Evolutionary conservation across 768 basidiomycete species (phyloP), one percentile per base, ranked within the genome.

Genomic region (Lactarius evosmus): DNA sequence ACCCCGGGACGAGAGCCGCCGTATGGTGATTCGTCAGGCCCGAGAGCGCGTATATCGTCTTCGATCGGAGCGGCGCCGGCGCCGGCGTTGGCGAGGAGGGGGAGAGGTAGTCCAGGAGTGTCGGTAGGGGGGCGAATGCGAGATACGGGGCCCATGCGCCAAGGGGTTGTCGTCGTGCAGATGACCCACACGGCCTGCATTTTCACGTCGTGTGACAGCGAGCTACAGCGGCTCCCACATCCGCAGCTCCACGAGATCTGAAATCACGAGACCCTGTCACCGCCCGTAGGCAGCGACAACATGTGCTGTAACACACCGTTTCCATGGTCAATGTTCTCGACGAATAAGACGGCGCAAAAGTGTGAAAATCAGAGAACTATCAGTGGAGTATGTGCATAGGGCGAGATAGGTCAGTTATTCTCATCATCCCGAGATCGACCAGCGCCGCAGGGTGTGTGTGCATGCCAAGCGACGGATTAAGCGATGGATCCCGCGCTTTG

Each of bases 241-340:
- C 50, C 83, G 79, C 63, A 95, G 72, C 63, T 85, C 87, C 62
- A 82, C 81, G 4, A 95, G 77, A 78, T 95, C 93, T 93, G 11
- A 58, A 8, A 34, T 62, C 1, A 62, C 16, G n/a, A n/a, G n/a
- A n/a, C 64, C 57, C 8, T n/a, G 3, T 30, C 27, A 34, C 30
- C n/a, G n/a, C n/a, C 14, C 60, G 25, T 3, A 33, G 9, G 7
- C 22, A 40, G 40, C 41, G 14, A 30, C 1, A 25, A 50, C 8
- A 7, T 14, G n/a, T n/a, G n/a, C n/a, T n/a, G n/a, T n/a, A n/a
- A 64, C 78, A 60, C 58, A 87, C 93, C 83, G 71, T 93, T 95
- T 0, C 94, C 93, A 73, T 96, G 96, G 70, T 96, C 94, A 58
- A 96, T 92, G 44, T 83, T 83, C 73, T 96, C 92, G 60, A 95